These are phyloP conservation scores for Auricularia cornea DNA, from an alignment of 768 basidiomycete species.

Conservation along the genomic window DNA sequence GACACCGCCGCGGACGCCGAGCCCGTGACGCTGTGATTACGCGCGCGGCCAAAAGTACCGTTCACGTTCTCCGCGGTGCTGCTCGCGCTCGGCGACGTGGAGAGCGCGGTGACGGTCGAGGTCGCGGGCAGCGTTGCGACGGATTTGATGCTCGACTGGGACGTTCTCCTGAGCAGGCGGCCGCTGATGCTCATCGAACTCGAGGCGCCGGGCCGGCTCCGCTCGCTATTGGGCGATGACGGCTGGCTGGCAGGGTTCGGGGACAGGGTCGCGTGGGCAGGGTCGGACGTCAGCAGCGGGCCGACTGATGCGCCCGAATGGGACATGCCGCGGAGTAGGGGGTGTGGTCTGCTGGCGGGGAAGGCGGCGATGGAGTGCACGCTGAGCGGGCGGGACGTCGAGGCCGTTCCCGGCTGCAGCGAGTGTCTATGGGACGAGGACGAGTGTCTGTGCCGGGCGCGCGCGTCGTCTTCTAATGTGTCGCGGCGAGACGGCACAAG, in stretches of 20 bases:
- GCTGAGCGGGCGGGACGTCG: slow-evolving; percentile 47
- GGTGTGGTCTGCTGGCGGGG: slow-evolving; percentile 50
- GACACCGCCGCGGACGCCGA: background rate
- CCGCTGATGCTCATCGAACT: slow-evolving; percentile 30
- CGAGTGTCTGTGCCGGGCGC: slow-evolving; percentile 32
- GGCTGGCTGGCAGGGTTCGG: slow-evolving; percentile 27
- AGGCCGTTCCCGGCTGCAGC: background rate
- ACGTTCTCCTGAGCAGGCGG: slow-evolving; percentile 33
- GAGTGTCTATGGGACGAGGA: slow-evolving; percentile 18
- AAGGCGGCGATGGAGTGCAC: slow-evolving; percentile 41
- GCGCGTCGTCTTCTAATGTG: slow-evolving; percentile 32
- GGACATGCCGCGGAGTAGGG: slow-evolving; percentile 67
- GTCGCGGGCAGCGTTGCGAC: slow-evolving; percentile 48
- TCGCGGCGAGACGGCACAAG: slow-evolving; percentile 20
- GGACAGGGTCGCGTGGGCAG: slow-evolving; percentile 37
- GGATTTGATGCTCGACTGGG: slow-evolving; percentile 52
- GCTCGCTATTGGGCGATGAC: background rate
- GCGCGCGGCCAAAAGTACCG: background rate
- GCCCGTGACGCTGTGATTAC: background rate
- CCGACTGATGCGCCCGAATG: slow-evolving; percentile 45
- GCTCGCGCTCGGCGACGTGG: background rate
- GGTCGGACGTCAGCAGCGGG: slow-evolving; percentile 51
- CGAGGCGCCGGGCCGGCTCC: slow-evolving; percentile 21
- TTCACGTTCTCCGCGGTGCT: background rate
- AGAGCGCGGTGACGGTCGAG: slow-evolving; percentile 15